Percentiles rank a stretch among this genome's conserved stretches.
Evolutionary conservation across 768 basidiomycete species (phyloP).

Genomic region (Naganishia vaughanmartiniae): DNA sequence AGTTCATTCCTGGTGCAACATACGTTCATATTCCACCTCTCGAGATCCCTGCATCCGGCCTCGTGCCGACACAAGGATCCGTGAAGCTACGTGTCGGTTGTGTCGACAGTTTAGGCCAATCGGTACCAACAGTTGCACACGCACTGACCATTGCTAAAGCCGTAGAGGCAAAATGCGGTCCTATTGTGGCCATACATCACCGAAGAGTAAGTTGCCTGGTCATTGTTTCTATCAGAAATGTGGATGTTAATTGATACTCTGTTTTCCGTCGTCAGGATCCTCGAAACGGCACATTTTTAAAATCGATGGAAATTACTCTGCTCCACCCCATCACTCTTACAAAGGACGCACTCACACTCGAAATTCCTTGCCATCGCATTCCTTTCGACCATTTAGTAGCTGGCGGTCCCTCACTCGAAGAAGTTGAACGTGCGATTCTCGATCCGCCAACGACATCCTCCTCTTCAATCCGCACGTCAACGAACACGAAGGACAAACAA

Average conservation of each 20-base stretch:
- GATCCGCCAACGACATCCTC: conserved; percentile 11
- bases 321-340: conserved; percentile 32
- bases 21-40: conserved; percentile 21
- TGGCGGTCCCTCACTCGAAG: conserved; percentile 35
- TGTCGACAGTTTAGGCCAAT: conserved; percentile 14
- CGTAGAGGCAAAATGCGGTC: conserved; percentile 35
- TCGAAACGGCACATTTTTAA: conserved; percentile 2
- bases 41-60: conserved; percentile 14
- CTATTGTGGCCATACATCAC: conserved; percentile 33
- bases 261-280: conserved; percentile 5
- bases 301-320: conserved; percentile 34
- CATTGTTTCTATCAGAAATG: not conserved
- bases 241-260: not conserved
- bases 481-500: not conserved
- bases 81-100: conserved; percentile 14
- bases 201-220: conserved; percentile 24
- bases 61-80: conserved; percentile 14
- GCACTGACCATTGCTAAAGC: conserved; percentile 38
- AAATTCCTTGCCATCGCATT: conserved; percentile 34
- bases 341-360: conserved; percentile 23
- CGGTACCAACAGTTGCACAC: conserved; percentile 34
- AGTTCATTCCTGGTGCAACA: conserved; percentile 5
- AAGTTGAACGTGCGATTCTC: conserved; percentile 30
- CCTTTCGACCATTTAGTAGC: conserved; percentile 9
- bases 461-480: not conserved